Base-by-base conservation (phyloP, 495 filamentous ascomycete genomes). In the Trichoderma parareesei region DNA sequence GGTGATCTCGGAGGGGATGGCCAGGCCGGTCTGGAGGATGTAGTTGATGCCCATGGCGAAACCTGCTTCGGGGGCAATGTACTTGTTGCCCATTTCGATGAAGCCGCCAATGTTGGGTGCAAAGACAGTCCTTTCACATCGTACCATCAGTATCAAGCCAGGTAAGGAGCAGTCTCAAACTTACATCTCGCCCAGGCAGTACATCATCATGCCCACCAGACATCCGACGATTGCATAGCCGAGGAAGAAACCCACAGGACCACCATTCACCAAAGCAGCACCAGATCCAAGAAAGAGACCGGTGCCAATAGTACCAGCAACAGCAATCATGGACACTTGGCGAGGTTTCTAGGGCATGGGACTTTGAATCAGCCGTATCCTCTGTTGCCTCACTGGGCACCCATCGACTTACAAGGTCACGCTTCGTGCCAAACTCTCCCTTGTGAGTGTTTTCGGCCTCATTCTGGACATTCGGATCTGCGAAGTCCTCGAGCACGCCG, bases 21-120 rank as follows among this genome's bases (percentile, higher is more conserved):
- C 53, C 2, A 57, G 18, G 53, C 53, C 53, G 33, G 53, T 57
- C 27, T 57, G 53, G 9, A 57, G 37, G 7, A 57, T 37, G 27
- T 57, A 57, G 27, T 57, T 57, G 53, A 57, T 57, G 27, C 53
- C 53, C 20, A 57, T 57, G 7, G 27, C 27, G 33, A 57, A 57
- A 13, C 53, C 53, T 35, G 53, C 53, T 33, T 57, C 53, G 20
- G 53, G 53, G 2, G 53, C 20, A 10, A 57, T 33, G 33, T 57
- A 57, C 37, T 57, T 57, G 53, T 33, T 57, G 53, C 53, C 53
- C 53, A 57, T 57, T 6, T 57, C 53, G 33, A 57, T 37, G 53
- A 57, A 57, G 9, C 53, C 53, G 11, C 53, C 53, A 37, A 57
- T 57, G 27, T 57, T 57, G 2, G 53, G 53, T 13, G 53, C 16